Evolutionary conservation across 305 asterid species (phyloP).

Genomic region (Petunia hybrid): DNA sequence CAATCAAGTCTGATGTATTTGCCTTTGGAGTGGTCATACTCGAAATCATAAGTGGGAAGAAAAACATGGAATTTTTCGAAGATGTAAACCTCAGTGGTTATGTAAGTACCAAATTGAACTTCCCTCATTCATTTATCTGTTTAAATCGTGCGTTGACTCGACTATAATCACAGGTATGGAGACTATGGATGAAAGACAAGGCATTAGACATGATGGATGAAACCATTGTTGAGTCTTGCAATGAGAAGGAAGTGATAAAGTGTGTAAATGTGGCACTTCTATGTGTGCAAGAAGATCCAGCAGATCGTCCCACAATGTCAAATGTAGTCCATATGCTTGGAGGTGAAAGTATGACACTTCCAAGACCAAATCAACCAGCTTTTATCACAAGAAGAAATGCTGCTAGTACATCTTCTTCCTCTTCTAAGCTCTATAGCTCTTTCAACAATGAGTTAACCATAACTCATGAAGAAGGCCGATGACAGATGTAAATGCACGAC

Average conservation of each 20-base stretch:
- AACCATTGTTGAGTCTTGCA: background rate
- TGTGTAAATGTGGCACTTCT: slow-evolving; percentile 41
- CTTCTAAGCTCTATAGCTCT: slow-evolving; percentile 14
- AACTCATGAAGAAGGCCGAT: no score
- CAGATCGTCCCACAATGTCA: slow-evolving; percentile 46
- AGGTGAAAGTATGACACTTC: slow-evolving; percentile 31
- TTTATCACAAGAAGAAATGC: slow-evolving; percentile 30
- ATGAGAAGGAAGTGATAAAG: slow-evolving; percentile 28
- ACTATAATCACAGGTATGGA: slow-evolving; percentile 42
- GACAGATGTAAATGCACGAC: no score
- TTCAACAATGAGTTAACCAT: background rate
- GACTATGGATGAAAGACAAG: slow-evolving; percentile 36
- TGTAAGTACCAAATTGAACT: slow-evolving; percentile 31
- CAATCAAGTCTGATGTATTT: slow-evolving; percentile 40
- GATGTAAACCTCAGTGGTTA: slow-evolving; percentile 41
- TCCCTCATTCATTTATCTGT: background rate
- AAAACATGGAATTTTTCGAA: slow-evolving; percentile 35
- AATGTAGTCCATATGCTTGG: slow-evolving; percentile 39
- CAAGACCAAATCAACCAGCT: slow-evolving; percentile 35
- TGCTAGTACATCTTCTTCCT: slow-evolving; percentile 11
- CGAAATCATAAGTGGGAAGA: slow-evolving; percentile 45
- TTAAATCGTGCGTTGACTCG: background rate
- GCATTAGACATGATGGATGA: slow-evolving; percentile 37
- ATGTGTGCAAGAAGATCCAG: slow-evolving; percentile 48
- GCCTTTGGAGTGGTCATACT: slow-evolving; percentile 45